Conservation (phyloP, 2,329 filamentous ascomycete species). For the Elsinoe necatrix region DNA sequence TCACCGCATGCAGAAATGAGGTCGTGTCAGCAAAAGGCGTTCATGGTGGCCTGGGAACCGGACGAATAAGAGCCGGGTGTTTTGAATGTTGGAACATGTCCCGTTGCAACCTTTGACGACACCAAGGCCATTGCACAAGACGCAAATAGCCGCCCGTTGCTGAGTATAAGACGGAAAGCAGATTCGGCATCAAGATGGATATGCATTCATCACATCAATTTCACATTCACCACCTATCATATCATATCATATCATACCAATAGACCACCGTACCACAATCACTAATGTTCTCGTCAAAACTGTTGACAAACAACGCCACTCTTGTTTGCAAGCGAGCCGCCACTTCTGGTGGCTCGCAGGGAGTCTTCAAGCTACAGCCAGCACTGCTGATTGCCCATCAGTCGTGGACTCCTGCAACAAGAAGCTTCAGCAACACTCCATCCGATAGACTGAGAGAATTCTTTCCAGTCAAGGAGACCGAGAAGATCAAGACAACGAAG, state of each 20-base stretch:
- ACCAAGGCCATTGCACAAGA: background rate
- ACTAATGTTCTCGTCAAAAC: conserved; percentile 25
- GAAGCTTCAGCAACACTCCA: conserved; percentile 36
- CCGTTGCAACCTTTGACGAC: background rate
- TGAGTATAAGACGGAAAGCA: background rate
- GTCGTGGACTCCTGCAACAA: conserved; percentile 23
- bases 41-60: conserved; percentile 5
- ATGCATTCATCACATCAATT: background rate
- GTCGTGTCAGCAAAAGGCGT: conserved; percentile 8
- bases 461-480: conserved; percentile 39
- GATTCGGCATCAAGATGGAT: background rate
- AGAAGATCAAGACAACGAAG: conserved; percentile 38
- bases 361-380: conserved; percentile 26
- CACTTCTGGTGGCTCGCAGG: conserved; percentile 28
- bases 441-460: conserved; percentile 35
- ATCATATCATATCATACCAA: too few species aligned
- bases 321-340: conserved; percentile 31
- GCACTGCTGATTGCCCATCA: conserved; percentile 29
- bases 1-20: background rate
- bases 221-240: background rate
- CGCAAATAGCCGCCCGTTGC: background rate
- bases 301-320: conserved; percentile 19
- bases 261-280: too few species aligned
- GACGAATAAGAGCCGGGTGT: conserved; percentile 6
- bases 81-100: background rate